A percentile compares a stretch with the other conserved stretches of the same genome.
These are phyloP conservation scores for Tylopilus cervinicoccineus DNA, from an alignment of 768 basidiomycete genomes.

Conservation along the genomic window DNA sequence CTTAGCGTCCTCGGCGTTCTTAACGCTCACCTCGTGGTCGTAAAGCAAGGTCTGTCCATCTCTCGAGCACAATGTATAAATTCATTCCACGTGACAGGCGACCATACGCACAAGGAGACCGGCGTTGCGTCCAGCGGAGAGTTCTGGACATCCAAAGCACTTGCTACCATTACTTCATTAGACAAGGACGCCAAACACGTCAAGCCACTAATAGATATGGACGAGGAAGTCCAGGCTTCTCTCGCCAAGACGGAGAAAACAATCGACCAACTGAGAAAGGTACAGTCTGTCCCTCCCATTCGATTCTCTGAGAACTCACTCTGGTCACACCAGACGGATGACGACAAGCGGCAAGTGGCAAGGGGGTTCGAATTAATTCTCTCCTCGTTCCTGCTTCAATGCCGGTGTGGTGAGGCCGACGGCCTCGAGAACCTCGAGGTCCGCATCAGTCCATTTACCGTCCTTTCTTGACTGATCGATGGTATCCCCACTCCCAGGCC, in stretches of 20 bases:
- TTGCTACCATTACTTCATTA: conserved; percentile 51
- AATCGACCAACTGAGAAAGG: conserved; percentile 42
- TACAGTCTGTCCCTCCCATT: conserved; percentile 19
- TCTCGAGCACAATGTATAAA: neutral
- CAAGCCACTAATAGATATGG: conserved; percentile 43
- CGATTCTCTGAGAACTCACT: neutral
- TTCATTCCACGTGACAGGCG: conserved; percentile 25
- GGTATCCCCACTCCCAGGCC: conserved; percentile 37
- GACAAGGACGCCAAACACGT: conserved; percentile 72
- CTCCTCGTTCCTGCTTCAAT: conserved; percentile 64
- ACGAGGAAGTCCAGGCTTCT: conserved; percentile 51
- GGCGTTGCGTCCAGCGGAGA: conserved; percentile 68
- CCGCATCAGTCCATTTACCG: conserved; percentile 4
- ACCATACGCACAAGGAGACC: conserved; percentile 50
- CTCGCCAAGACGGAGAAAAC: conserved; percentile 43
- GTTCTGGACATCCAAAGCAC: conserved; percentile 72
- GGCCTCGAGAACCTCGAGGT: conserved; percentile 65
- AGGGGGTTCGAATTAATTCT: conserved; percentile 72
- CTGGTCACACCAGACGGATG: conserved; percentile 7
- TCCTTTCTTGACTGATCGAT: neutral
- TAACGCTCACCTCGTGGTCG: conserved; percentile 47
- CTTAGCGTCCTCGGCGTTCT: conserved; percentile 74
- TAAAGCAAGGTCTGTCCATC: conserved; percentile 47
- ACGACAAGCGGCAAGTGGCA: conserved; percentile 30
- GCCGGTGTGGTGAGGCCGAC: conserved; percentile 64